phyloP scores from a whole-genome alignment of 2,329 filamentous ascomycete species.

The Diaporthe helianthi region DNA sequence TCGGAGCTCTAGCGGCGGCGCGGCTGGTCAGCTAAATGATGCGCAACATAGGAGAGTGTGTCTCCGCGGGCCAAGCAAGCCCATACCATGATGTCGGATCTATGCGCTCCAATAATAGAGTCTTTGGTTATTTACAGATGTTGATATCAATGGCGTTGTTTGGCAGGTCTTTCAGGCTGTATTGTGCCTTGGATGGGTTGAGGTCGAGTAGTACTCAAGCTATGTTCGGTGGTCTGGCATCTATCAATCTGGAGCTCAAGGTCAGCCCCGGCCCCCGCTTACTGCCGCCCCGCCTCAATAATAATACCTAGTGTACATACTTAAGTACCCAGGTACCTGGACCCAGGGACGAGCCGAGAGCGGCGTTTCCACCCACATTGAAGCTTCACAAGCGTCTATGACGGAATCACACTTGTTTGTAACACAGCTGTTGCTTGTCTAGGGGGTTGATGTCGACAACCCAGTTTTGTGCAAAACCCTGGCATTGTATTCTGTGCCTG shows the following conservation, averaged over 20 bases:
- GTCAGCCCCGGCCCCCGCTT: conserved; percentile 32
- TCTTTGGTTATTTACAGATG: background rate
- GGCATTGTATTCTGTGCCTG: background rate
- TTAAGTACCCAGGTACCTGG: no score
- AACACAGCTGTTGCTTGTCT: background rate
- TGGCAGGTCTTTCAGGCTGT: no score
- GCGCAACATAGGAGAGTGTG: background rate
- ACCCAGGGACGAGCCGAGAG: conserved; percentile 20
- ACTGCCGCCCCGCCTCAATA: conserved; percentile 13
- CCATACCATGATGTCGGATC: conserved; percentile 30
- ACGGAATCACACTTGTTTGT: conserved; percentile 19
- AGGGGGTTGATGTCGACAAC: background rate
- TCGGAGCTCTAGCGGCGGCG: conserved; percentile 69
- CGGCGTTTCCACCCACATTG: conserved; percentile 26
- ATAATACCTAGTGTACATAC: no score
- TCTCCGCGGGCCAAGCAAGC: background rate
- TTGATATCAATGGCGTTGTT: background rate
- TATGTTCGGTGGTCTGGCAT: background rate
- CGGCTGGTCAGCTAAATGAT: background rate
- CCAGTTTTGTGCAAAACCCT: no score
- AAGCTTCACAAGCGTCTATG: background rate
- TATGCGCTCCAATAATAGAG: background rate
- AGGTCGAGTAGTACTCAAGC: background rate
- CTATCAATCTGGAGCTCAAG: background rate
- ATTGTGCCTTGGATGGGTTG: background rate